Base-by-base conservation (phyloP, 495 filamentous ascomycete species). In the Pyronema domesticum region DNA sequence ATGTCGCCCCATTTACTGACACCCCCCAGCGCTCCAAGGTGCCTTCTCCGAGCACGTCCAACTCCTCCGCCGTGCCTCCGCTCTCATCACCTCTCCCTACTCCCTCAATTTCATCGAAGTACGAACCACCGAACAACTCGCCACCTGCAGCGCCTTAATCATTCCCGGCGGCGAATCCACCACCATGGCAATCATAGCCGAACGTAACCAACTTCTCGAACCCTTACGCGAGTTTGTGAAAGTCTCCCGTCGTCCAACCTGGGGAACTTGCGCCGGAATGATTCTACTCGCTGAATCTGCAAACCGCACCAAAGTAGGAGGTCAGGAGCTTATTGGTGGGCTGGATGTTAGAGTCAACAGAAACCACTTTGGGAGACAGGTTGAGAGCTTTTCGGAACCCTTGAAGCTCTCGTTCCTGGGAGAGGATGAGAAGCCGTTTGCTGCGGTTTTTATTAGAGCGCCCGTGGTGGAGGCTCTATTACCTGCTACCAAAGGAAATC, bases 161-260 rank as follows among this genome's bases (percentile, higher is more conserved):
- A 75, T 98, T 57, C 91, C 93, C 6, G 91, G 91, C 42, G 93
- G 91, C 55, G 91, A 98, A 65, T 94, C 86, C 65, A 98, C 91
- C 4, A 83, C 89, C 6, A 89, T 98, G 63, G 85, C 88, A 3
- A 75, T 98, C 14, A 84, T 96, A 14, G 91, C 91, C 8, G 78
- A 76, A 15, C 76, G 89, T 46, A 82, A 82, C 2, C 79, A 81
- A 13, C 65, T 98, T 40, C 69, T 98, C 46, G 88, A 94, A 57
- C 87, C 86, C 3, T 68, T 98, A 55, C 73, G 89, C 43, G 76
- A 91, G 10, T 98, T 95, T 68, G 91, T 98, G 63, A 98, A 96
- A 62, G 71, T 81, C n/a, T 59, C 77, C 47, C 76, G 81, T 60
- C 89, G 85, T 65, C 89, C 93, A 15, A 84, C 82, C 14, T 98